Evolutionary conservation across 257 asterid genomes (phyloP).

Genomic region (Marsdenia floribunda): DNA sequence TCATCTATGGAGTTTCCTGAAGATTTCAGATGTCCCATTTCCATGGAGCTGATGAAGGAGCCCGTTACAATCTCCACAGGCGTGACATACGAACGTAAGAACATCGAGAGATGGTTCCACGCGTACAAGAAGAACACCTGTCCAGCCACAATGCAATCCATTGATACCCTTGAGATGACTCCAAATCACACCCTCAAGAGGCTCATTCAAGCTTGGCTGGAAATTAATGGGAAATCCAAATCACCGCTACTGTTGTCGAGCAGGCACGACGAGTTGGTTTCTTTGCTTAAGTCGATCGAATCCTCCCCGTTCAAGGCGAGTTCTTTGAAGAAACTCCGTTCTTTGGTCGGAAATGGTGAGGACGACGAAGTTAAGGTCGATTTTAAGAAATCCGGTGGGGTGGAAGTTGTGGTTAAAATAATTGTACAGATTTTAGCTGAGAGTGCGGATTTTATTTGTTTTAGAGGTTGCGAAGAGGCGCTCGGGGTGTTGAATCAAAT

Average conservation of each 20-base stretch:
- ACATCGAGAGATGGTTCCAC: slow-evolving; percentile 70
- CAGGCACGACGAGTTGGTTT: slow-evolving; percentile 42
- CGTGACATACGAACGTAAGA: slow-evolving; percentile 69
- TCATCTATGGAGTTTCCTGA: slow-evolving; percentile 51
- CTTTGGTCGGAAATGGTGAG: slow-evolving; percentile 36
- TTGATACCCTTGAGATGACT: slow-evolving; percentile 42
- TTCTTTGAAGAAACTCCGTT: slow-evolving; percentile 41
- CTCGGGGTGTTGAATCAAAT: slow-evolving; percentile 40
- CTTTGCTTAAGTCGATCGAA: slow-evolving; percentile 41
- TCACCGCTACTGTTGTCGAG: slow-evolving; percentile 15
- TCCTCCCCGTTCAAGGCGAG: slow-evolving; percentile 73
- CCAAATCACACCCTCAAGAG: slow-evolving; percentile 80
- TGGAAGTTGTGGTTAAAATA: slow-evolving; percentile 49
- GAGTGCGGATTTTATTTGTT: slow-evolving; percentile 43
- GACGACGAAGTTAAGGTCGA: slow-evolving; percentile 32
- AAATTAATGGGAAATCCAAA: slow-evolving; percentile 15
- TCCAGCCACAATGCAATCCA: slow-evolving; percentile 76
- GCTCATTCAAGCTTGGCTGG: slow-evolving; percentile 50
- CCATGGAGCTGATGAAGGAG: slow-evolving; percentile 90
- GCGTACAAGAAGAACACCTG: slow-evolving; percentile 62
- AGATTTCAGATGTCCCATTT: slow-evolving; percentile 84
- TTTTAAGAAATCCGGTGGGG: slow-evolving; percentile 53
- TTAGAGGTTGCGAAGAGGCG: slow-evolving; percentile 83
- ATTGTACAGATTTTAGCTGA: slow-evolving; percentile 51
- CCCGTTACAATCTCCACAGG: slow-evolving; percentile 87